These are phyloP conservation scores for Trypanosoma congolense DNA, from an alignment of 208 protist genomes.

Conservation along the genomic window DNA sequence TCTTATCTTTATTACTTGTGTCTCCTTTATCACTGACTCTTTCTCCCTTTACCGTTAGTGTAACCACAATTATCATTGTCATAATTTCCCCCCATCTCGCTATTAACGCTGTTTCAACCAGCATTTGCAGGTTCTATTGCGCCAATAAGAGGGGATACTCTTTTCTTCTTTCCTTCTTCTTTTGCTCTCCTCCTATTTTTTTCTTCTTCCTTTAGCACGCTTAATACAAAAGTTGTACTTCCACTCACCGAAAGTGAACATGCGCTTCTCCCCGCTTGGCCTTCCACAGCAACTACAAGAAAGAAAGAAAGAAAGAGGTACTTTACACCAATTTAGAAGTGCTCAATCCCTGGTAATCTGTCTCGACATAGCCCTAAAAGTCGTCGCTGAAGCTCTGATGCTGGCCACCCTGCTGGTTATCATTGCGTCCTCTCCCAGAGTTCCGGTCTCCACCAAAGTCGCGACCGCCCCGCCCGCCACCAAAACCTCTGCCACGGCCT, in stretches of 20 bases:
- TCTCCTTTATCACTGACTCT: too few species aligned
- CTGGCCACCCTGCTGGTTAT: slow-evolving; percentile 38
- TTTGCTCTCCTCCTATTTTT: slow-evolving; percentile 13
- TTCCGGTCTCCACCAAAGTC: slow-evolving; percentile 17
- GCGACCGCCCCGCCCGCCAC: slow-evolving; percentile 27
- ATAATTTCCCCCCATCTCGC: too few species aligned
- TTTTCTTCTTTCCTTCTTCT: not conserved
- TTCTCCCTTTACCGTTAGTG: too few species aligned
- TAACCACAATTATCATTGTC: too few species aligned
- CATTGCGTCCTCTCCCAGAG: slow-evolving; percentile 12
- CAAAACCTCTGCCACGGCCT: slow-evolving; percentile 37
- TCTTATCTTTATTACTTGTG: too few species aligned
- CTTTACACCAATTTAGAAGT: too few species aligned
- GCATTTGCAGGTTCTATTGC: not conserved
- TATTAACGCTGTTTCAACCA: not conserved
- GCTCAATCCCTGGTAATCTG: too few species aligned
- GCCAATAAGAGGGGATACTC: not conserved
- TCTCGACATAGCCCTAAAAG: too few species aligned
- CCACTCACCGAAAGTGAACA: too few species aligned
- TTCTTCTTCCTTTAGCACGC: not conserved
- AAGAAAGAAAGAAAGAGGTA: too few species aligned
- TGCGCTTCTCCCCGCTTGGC: not conserved
- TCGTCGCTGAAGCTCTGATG: slow-evolving; percentile 77
- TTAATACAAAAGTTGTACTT: too few species aligned
- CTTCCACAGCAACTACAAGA: not conserved